Conservation (phyloP, 2,329 filamentous ascomycete genomes). For the Fusarium clavum region DNA sequence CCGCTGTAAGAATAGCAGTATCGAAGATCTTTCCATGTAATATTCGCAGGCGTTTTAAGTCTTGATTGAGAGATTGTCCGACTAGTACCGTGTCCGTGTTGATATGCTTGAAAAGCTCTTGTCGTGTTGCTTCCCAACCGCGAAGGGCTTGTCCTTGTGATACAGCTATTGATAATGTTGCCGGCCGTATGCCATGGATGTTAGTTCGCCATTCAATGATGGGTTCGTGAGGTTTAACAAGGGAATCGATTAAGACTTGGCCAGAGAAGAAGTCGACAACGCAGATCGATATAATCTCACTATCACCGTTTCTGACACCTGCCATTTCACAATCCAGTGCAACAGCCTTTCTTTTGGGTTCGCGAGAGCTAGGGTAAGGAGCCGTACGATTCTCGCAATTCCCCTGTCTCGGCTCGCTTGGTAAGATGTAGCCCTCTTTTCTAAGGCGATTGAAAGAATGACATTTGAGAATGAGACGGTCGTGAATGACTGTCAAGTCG, state of each 20-base stretch:
- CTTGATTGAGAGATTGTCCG: slow-evolving; percentile 1
- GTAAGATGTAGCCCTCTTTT: slow-evolving; percentile 10
- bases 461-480: background rate
- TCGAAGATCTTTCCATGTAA: background rate
- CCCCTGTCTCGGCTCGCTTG: background rate
- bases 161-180: slow-evolving; percentile 7
- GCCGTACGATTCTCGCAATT: background rate
- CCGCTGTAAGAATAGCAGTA: slow-evolving; percentile 3
- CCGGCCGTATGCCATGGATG: slow-evolving; percentile 9
- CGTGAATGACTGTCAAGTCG: background rate
- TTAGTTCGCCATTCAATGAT: slow-evolving; percentile 17
- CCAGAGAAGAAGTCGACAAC: slow-evolving; percentile 23
- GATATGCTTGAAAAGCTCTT: slow-evolving; percentile 5
- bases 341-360: slow-evolving; percentile 20
- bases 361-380: background rate
- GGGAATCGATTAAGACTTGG: slow-evolving; percentile 1
- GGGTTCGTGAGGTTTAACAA: background rate
- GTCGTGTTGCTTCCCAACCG: background rate
- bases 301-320: background rate
- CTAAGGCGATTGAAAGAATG: slow-evolving; percentile 2
- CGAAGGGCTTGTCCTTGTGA: background rate
- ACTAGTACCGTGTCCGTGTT: background rate
- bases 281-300: slow-evolving; percentile 17
- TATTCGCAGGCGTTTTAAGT: background rate
- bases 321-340: slow-evolving; percentile 22